These are phyloP conservation scores for Eucalyptus decipiens DNA, from an alignment of 345 rosid genomes.

Conservation along the genomic window DNA sequence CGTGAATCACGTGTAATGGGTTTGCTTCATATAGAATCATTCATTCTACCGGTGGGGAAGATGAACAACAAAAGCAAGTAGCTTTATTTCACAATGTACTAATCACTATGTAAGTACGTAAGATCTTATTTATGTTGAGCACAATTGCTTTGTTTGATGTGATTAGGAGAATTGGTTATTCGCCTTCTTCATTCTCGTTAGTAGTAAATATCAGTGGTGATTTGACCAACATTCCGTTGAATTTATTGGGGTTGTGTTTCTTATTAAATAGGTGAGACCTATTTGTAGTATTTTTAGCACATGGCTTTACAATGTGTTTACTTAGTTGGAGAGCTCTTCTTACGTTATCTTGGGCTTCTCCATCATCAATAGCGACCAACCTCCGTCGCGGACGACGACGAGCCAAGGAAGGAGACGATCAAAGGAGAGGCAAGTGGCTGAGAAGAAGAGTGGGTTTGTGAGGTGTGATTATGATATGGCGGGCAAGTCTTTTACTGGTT, in stretches of 20 bases:
- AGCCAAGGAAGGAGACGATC: neutral
- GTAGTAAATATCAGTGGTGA: neutral
- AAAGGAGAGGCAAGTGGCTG: neutral
- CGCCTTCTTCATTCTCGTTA: neutral
- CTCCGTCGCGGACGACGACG: neutral
- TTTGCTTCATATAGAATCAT: neutral
- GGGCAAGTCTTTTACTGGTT: neutral
- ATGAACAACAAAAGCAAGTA: neutral
- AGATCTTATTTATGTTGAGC: neutral
- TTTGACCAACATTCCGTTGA: neutral
- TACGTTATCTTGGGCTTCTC: neutral
- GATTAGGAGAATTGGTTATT: neutral
- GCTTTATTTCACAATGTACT: neutral
- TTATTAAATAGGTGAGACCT: neutral
- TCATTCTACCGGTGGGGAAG: neutral
- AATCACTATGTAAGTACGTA: neutral
- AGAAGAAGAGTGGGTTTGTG: neutral
- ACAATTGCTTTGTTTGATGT: neutral
- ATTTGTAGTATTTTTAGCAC: neutral
- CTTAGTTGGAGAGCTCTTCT: no score
- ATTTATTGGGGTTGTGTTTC: neutral
- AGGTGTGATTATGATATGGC: neutral
- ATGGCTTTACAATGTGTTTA: neutral
- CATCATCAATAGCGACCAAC: neutral
- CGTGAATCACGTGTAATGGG: neutral